Percentiles rank a stretch among this genome's conserved stretches.
These are phyloP conservation scores for Madurella fahalii DNA, from an alignment of 2,329 filamentous ascomycete species.

Conservation along the genomic window DNA sequence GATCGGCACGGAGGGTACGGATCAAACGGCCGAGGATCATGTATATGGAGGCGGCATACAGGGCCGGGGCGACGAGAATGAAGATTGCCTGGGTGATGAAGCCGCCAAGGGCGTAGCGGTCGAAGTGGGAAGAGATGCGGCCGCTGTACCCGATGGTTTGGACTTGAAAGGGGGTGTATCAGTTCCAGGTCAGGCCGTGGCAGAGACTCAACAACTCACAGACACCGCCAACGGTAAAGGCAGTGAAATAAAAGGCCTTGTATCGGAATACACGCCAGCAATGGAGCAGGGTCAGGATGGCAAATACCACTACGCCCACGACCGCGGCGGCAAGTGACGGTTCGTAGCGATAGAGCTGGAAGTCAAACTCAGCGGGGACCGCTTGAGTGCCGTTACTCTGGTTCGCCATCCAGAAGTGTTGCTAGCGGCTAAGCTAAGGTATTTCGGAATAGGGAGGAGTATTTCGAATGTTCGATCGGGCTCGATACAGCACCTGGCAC, in stretches of 20 bases:
- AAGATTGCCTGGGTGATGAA: constrained; percentile 13
- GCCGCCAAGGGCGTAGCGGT: background rate
- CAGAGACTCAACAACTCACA: background rate
- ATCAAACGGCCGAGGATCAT: constrained; percentile 32
- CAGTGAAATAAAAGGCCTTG: background rate
- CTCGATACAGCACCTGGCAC: too few relatives aligned
- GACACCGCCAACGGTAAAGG: background rate
- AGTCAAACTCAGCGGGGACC: background rate
- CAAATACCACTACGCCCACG: background rate
- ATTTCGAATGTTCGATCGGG: too few relatives aligned
- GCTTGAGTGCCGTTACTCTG: too few relatives aligned
- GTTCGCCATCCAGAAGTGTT: too few relatives aligned
- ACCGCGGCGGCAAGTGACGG: background rate
- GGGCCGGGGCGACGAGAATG: constrained; percentile 16
- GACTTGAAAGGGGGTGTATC: background rate
- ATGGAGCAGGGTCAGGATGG: background rate
- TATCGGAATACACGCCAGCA: background rate
- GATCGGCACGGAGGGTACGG: constrained; percentile 24
- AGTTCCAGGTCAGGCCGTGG: background rate
- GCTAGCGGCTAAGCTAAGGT: too few relatives aligned
- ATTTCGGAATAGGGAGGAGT: too few relatives aligned
- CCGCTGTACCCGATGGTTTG: background rate
- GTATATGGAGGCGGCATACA: constrained; percentile 21
- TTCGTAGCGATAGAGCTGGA: background rate
- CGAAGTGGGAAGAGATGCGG: background rate